phyloP scores from a whole-genome alignment of 495 filamentous ascomycete species.

The Penicillium samsonianum region DNA sequence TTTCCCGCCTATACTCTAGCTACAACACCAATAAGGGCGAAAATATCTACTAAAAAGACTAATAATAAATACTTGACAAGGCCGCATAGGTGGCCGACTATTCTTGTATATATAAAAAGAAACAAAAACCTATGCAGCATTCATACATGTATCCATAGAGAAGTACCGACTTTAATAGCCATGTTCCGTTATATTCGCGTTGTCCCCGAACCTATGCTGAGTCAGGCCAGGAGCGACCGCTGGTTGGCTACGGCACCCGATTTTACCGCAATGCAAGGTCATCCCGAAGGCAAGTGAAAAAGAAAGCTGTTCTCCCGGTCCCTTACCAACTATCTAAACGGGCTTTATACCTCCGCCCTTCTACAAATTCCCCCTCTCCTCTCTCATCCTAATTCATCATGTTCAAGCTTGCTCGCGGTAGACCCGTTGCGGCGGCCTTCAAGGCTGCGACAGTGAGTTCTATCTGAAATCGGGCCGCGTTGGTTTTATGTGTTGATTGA shows the following conservation, averaged over 20 bases:
- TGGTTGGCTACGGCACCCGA: conserved; percentile 34
- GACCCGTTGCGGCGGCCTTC: conserved; percentile 66
- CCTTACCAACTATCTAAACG: conserved; percentile 3
- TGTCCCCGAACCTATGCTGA: conserved; percentile 26
- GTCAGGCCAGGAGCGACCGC: conserved; percentile 25
- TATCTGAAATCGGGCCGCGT: conserved; percentile 19
- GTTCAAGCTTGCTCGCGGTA: conserved; percentile 73
- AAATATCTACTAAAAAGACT: no score
- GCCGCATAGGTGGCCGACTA: no score
- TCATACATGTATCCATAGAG: not conserved
- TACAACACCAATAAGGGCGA: no score
- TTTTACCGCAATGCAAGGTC: conserved; percentile 33
- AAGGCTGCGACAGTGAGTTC: conserved; percentile 61
- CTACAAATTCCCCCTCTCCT: conserved; percentile 28
- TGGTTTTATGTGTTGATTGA: conserved; percentile 16
- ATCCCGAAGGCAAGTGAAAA: conserved; percentile 39
- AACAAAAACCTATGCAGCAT: not conserved
- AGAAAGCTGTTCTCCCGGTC: conserved; percentile 45
- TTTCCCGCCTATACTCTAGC: no score
- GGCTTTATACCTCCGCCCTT: conserved; percentile 20
- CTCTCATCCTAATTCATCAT: conserved; percentile 46
- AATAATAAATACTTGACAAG: no score
- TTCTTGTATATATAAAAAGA: not conserved
- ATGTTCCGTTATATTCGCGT: conserved; percentile 34
- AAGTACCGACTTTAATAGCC: conserved; percentile 12